Evolutionary conservation across 352 stramenopile species (phyloP).

Genomic region (Peronospora tabacina): DNA sequence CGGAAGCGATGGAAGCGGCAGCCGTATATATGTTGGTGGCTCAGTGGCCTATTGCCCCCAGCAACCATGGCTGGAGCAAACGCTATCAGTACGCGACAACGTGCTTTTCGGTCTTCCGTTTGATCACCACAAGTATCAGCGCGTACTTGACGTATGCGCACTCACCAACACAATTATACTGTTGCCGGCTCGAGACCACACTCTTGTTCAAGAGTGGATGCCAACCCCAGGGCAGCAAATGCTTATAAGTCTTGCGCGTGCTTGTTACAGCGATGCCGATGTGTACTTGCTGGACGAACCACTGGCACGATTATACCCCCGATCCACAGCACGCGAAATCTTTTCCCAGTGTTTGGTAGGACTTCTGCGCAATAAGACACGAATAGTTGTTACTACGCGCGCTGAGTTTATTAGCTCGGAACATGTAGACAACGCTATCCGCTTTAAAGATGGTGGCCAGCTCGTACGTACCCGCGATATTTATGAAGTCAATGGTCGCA

Average conservation of each 20-base stretch:
- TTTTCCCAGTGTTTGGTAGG: conserved; percentile 73
- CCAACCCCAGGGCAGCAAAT: conserved; percentile 57
- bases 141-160: conserved; percentile 68
- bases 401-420: conserved; percentile 57
- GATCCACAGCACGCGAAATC: conserved; percentile 67
- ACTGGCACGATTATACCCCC: conserved; percentile 40
- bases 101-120: conserved; percentile 89
- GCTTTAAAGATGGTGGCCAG: conserved; percentile 37
- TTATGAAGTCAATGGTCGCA: conserved; percentile 16
- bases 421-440: conserved; percentile 51
- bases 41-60: conserved; percentile 86
- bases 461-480: conserved; percentile 44
- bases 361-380: conserved; percentile 56
- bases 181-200: conserved; percentile 79
- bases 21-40: conserved; percentile 53
- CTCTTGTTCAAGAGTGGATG: conserved; percentile 64
- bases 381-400: conserved; percentile 62
- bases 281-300: conserved; percentile 64
- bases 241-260: conserved; percentile 71
- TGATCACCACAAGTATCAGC: conserved; percentile 61
- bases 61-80: conserved; percentile 88
- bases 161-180: conserved; percentile 71
- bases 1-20: conserved; percentile 19
- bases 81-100: conserved; percentile 69
- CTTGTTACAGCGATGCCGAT: conserved; percentile 79